These are phyloP conservation scores for Clonostachys rosea DNA, from an alignment of 2,329 filamentous ascomycete genomes.

Conservation along the genomic window DNA sequence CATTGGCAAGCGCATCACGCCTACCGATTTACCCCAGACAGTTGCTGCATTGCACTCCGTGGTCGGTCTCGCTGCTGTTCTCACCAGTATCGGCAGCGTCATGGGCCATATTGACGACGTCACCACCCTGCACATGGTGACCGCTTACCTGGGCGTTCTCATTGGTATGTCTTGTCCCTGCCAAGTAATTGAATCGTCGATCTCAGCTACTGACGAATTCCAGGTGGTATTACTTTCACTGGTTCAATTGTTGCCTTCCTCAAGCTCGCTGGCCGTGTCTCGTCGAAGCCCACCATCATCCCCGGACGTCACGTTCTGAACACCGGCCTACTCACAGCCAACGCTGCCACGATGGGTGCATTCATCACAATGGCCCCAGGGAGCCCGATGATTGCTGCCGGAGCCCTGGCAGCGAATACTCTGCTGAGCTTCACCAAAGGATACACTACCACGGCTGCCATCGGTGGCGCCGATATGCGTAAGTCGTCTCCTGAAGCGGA, in stretches of 20 bases:
- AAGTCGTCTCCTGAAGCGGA: constrained; percentile 11
- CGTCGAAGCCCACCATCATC: constrained; percentile 68
- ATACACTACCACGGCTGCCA: constrained; percentile 81
- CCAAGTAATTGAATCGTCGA: neutral
- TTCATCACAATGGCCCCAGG: constrained; percentile 81
- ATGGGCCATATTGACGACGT: constrained; percentile 68
- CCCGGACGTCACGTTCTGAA: constrained; percentile 76
- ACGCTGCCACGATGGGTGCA: constrained; percentile 77
- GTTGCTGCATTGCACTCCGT: constrained; percentile 87
- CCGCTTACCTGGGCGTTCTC: constrained; percentile 79
- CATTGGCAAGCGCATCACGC: constrained; percentile 82
- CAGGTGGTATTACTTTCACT: constrained; percentile 80
- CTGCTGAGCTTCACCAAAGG: constrained; percentile 79
- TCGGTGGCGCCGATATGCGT: constrained; percentile 92
- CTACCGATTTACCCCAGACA: constrained; percentile 83
- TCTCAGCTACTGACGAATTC: neutral
- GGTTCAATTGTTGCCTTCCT: constrained; percentile 86
- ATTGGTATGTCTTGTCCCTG: constrained; percentile 47
- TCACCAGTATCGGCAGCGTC: constrained; percentile 85
- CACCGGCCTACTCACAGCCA: constrained; percentile 66
- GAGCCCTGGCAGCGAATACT: constrained; percentile 72
- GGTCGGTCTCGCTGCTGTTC: constrained; percentile 80
- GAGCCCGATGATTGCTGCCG: constrained; percentile 72
- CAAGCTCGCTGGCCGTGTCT: constrained; percentile 80
- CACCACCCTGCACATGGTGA: constrained; percentile 77